Conservation (phyloP, 2,329 filamentous ascomycete genomes). For the Ambrosiella cleistominuta region DNA sequence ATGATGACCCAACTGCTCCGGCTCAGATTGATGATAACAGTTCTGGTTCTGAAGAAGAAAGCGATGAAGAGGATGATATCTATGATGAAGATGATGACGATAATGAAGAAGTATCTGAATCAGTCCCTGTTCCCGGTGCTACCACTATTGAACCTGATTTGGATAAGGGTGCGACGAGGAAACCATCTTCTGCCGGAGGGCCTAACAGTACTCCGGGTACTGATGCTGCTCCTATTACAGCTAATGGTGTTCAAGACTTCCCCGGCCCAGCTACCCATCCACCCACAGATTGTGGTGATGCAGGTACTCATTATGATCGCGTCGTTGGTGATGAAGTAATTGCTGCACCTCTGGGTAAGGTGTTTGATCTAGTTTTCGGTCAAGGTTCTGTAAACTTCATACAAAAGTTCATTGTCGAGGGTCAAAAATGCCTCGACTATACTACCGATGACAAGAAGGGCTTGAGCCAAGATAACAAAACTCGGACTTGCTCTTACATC, state of each 20-base stretch:
- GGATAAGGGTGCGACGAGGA: constrained; percentile 50
- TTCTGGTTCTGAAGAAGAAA: constrained; percentile 43
- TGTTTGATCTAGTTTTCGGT: constrained; percentile 80
- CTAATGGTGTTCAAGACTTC: constrained; percentile 43
- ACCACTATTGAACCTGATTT: constrained; percentile 32
- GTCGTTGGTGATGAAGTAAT: constrained; percentile 72
- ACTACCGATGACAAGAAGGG: constrained; percentile 74
- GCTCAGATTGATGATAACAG: constrained; percentile 27
- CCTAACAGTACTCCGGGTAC: constrained; percentile 22
- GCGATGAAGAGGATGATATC: constrained; percentile 48
- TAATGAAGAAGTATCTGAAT: constrained; percentile 32
- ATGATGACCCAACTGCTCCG: constrained; percentile 23
- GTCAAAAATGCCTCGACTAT: constrained; percentile 81
- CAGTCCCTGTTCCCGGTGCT: constrained; percentile 8
- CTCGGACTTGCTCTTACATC: constrained; percentile 68
- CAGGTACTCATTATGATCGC: constrained; percentile 65
- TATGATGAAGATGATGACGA: constrained; percentile 68
- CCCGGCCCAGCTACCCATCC: constrained; percentile 69
- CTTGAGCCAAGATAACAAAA: constrained; percentile 55
- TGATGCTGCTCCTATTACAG: constrained; percentile 22
- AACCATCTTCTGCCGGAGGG: constrained; percentile 40
- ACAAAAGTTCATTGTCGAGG: constrained; percentile 65
- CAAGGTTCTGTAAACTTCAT: constrained; percentile 64
- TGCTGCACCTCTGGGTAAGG: constrained; percentile 73
- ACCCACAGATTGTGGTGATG: constrained; percentile 72